phyloP scores from a whole-genome alignment of 2,329 filamentous ascomycete genomes.

The Cladophialophora carrionii region DNA sequence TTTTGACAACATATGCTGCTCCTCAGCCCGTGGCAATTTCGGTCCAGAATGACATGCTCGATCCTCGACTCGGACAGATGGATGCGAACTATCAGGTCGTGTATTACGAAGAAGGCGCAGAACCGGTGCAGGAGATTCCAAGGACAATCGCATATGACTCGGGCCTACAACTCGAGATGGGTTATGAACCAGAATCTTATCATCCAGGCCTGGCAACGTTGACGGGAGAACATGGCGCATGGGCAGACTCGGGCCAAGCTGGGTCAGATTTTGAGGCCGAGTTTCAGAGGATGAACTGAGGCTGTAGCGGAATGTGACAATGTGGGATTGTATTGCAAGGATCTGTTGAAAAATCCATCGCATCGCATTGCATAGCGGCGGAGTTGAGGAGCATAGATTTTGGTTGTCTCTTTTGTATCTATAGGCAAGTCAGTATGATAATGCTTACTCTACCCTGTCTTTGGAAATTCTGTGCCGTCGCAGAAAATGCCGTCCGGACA shows the following conservation, averaged over 20 bases:
- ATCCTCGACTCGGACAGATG: conserved; percentile 46
- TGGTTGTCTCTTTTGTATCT: not conserved
- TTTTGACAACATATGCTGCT: conserved; percentile 45
- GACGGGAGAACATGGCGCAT: conserved; percentile 44
- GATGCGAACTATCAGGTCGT: conserved; percentile 41
- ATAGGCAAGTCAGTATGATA: conserved; percentile 8
- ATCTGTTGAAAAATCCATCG: not conserved
- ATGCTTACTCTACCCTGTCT: conserved; percentile 4
- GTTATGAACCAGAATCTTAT: conserved; percentile 36
- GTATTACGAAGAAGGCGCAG: conserved; percentile 35
- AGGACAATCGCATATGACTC: conserved; percentile 35
- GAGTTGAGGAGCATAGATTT: conserved; percentile 18
- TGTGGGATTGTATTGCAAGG: not conserved
- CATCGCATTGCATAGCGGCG: conserved; percentile 19
- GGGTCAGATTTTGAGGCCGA: conserved; percentile 37
- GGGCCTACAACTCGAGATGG: conserved; percentile 22
- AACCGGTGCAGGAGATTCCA: conserved; percentile 38
- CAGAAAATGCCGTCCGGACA: not conserved
- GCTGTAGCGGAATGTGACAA: not conserved
- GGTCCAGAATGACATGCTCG: conserved; percentile 44
- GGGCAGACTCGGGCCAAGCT: conserved; percentile 33
- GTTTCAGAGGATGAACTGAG: conserved; percentile 34
- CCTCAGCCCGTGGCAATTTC: conserved; percentile 38
- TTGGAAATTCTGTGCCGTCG: not conserved
- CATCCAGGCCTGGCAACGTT: conserved; percentile 42